Base-by-base conservation (phyloP, 768 basidiomycete species). In the Myochromella boudieri region DNA sequence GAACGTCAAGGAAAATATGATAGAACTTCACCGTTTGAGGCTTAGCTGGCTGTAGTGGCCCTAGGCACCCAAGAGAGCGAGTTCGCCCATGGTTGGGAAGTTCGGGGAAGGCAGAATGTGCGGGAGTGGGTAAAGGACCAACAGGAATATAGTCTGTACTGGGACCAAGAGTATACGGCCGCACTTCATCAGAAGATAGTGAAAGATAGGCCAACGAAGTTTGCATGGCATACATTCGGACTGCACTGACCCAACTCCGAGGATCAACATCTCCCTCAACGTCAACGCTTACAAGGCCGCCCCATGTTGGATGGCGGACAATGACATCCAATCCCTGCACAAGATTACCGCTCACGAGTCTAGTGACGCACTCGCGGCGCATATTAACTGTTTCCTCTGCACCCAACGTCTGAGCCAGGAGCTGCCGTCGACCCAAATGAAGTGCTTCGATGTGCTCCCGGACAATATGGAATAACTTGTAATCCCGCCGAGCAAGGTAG, bases 321-420 rank as follows among this genome's bases (percentile, higher is more conserved):
- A 98, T 94, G 51, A 98, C 84, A 58, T 97, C 95, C 37, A 97
- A 68, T 6, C 87, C 90, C 62, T 98, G 95, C 2, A 88, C 84
- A 47, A 97, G 76, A 62, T 98, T 98, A 25, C 92, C 92, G 37
- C 79, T 80, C 33, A 95, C 94, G 4, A 98, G 80, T 46, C 89
- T 76, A 12, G 80, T 81, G 4, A 98, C 95, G 61, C 93, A 94
- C 48, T 94, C 92, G 43, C 84, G 78, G 46, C 92, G 78, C 60
- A 97, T 75, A 34, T 80, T 81, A 12, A 81, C 71, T 0, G 90
- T 88, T 68, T 98, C 95, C 56, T 97, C 95, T 6, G 78, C 77
- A 53, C 86, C 91, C 15, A 98, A 72, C 1, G 90, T 91, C 56
- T 91, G 86, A 1, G 91, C 85, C 7, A 98, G 78, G 17, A 98